Evolutionary conservation across 208 protist genomes (phyloP).

Genomic region (Wallacemonas sp.): DNA sequence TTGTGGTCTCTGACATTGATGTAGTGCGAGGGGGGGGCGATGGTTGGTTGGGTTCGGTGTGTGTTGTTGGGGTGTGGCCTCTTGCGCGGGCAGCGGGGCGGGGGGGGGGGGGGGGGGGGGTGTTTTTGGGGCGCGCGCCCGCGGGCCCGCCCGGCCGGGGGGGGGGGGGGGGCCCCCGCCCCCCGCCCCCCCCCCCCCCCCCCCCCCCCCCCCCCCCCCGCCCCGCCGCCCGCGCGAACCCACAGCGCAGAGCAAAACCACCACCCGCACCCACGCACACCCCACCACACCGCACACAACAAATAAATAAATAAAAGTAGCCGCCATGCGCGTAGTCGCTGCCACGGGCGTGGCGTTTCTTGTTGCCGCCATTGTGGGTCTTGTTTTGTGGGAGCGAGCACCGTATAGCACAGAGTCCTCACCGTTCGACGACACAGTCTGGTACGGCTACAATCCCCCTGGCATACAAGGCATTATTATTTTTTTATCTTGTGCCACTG

Average conservation of each 20-base stretch:
- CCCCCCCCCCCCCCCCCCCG: background rate
- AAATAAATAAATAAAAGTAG: background rate
- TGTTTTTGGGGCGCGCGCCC: too few species aligned
- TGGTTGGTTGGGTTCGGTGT: too few species aligned
- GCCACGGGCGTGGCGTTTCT: conserved; percentile 8
- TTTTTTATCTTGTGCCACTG: background rate
- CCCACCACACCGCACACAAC: background rate
- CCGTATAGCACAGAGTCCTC: conserved; percentile 12
- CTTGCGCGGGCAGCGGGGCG: too few species aligned
- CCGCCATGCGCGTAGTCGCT: background rate
- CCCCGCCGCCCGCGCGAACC: background rate
- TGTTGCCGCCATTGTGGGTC: background rate
- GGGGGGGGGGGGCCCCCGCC: background rate
- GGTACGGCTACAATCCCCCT: conserved; percentile 12
- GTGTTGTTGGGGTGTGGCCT: too few species aligned
- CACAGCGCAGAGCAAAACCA: too few species aligned
- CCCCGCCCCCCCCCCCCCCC: background rate
- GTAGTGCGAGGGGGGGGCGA: too few species aligned
- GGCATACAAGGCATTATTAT: conserved; percentile 8
- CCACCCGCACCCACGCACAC: background rate
- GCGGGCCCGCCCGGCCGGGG: background rate
- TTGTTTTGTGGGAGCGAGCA: conserved; percentile 7
- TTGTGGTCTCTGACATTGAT: too few species aligned
- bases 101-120: too few species aligned
- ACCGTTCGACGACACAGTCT: conserved; percentile 8